Evolutionary conservation across 2,329 filamentous ascomycete species (phyloP).

Genomic region (Penicillium psychrosexuale): DNA sequence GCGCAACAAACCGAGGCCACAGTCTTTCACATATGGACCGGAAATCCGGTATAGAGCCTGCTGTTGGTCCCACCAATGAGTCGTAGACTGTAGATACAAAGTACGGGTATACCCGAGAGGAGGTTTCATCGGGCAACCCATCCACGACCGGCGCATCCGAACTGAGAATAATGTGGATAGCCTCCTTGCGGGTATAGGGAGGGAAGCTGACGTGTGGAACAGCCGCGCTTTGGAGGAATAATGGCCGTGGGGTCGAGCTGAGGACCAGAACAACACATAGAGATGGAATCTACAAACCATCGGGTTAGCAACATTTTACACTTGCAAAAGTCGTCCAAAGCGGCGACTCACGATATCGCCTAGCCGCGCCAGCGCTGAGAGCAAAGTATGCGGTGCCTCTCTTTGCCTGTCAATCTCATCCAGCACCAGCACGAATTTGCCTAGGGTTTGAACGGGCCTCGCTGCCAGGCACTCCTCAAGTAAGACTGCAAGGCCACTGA

Average conservation of each 20-base stretch:
- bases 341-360: constrained; percentile 67
- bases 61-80: constrained; percentile 74
- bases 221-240: constrained; percentile 66
- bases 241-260: constrained; percentile 63
- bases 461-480: constrained; percentile 50
- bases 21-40: constrained; percentile 66
- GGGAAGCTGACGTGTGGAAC: constrained; percentile 78
- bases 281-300: constrained; percentile 63
- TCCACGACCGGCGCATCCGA: constrained; percentile 43
- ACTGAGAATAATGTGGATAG: constrained; percentile 70
- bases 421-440: constrained; percentile 76
- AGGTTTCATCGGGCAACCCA: constrained; percentile 29
- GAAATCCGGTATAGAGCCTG: constrained; percentile 73
- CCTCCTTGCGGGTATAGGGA: constrained; percentile 76
- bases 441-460: constrained; percentile 28
- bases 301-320: not conserved
- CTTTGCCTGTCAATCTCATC: constrained; percentile 83
- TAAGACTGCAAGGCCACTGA: constrained; percentile 72
- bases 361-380: constrained; percentile 76
- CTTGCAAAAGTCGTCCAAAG: not conserved
- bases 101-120: constrained; percentile 52
- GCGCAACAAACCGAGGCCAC: constrained; percentile 81
- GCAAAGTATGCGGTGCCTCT: constrained; percentile 72
- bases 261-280: constrained; percentile 76
- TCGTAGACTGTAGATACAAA: constrained; percentile 87